Conservation (phyloP, 805 yeast genomes). For the Cyberlindnera samutprakarnensis region DNA sequence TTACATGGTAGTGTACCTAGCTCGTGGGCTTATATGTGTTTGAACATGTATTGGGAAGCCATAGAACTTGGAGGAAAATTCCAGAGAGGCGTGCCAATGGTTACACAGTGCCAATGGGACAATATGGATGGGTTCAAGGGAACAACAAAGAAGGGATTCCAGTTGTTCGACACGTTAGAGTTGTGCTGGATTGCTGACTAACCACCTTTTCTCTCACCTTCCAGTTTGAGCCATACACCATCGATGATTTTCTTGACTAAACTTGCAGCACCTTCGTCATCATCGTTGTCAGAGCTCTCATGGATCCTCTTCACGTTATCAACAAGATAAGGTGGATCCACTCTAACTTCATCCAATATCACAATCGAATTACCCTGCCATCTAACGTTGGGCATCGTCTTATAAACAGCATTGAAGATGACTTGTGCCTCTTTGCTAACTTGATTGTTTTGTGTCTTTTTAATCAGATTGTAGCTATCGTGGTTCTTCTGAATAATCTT, state of each 20-base stretch:
- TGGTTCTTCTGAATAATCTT: slow-evolving; percentile 12
- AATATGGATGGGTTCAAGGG: slow-evolving; percentile 68
- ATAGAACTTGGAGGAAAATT: slow-evolving; percentile 6
- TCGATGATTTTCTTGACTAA: slow-evolving; percentile 42
- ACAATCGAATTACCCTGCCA: slow-evolving; percentile 39
- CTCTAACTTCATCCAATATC: slow-evolving; percentile 38
- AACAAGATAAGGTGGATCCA: slow-evolving; percentile 36
- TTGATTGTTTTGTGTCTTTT: slow-evolving; percentile 26
- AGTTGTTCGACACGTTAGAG: slow-evolving; percentile 37
- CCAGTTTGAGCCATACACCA: slow-evolving; percentile 40
- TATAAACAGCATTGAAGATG: slow-evolving; percentile 35
- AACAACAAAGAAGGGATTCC: slow-evolving; percentile 42
- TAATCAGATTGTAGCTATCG: slow-evolving; percentile 18
- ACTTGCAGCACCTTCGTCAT: slow-evolving; percentile 24
- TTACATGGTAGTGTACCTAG: background rate
- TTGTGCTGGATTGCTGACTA: slow-evolving; percentile 13
- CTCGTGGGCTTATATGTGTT: slow-evolving; percentile 30
- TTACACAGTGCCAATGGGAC: slow-evolving; percentile 29
- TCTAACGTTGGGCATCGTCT: slow-evolving; percentile 35
- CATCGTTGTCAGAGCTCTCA: slow-evolving; percentile 3
- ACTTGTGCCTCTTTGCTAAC: slow-evolving; percentile 36
- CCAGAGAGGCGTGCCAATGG: background rate
- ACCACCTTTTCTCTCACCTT: slow-evolving; percentile 45
- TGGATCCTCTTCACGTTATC: slow-evolving; percentile 15
- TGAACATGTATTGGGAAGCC: slow-evolving; percentile 36